phyloP scores from a whole-genome alignment of 257 asterid species.

The Schizonepeta tenuifolia region DNA sequence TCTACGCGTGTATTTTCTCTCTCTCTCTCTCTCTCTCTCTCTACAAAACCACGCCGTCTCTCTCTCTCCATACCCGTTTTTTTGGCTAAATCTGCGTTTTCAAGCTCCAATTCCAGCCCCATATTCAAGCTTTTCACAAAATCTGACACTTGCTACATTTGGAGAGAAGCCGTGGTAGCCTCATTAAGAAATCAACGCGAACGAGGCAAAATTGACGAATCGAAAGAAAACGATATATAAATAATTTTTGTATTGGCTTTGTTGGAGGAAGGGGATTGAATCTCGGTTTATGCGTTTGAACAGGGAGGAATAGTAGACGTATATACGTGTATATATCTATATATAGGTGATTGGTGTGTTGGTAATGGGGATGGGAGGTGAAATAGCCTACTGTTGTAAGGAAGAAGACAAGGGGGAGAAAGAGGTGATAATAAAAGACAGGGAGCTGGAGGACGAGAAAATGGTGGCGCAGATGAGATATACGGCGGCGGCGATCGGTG shows the following conservation, averaged over 20 bases:
- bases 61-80: conserved; percentile 17
- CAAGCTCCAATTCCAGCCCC: conserved; percentile 27
- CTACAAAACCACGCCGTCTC: background rate
- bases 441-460: conserved; percentile 47
- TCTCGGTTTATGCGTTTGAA: conserved; percentile 28
- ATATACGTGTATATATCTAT: background rate
- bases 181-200: conserved; percentile 22
- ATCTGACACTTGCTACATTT: conserved; percentile 25
- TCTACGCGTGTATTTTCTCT: conserved; percentile 7
- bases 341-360: conserved; percentile 18
- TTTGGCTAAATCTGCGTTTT: conserved; percentile 31
- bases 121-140: conserved; percentile 20
- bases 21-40: background rate
- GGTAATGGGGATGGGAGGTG: conserved; percentile 48
- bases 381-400: conserved; percentile 34
- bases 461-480: conserved; percentile 44
- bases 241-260: background rate
- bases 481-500: conserved; percentile 45
- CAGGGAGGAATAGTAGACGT: conserved; percentile 4
- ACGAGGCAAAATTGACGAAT: conserved; percentile 15
- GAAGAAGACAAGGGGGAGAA: conserved; percentile 35
- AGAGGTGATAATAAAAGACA: conserved; percentile 37
- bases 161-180: conserved; percentile 14
- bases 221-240: background rate
- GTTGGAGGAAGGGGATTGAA: conserved; percentile 34